Percentiles rank a stretch among this genome's conserved stretches.
Evolutionary conservation across 352 stramenopile genomes (phyloP).

Genomic region (Phytophthora kernoviae): DNA sequence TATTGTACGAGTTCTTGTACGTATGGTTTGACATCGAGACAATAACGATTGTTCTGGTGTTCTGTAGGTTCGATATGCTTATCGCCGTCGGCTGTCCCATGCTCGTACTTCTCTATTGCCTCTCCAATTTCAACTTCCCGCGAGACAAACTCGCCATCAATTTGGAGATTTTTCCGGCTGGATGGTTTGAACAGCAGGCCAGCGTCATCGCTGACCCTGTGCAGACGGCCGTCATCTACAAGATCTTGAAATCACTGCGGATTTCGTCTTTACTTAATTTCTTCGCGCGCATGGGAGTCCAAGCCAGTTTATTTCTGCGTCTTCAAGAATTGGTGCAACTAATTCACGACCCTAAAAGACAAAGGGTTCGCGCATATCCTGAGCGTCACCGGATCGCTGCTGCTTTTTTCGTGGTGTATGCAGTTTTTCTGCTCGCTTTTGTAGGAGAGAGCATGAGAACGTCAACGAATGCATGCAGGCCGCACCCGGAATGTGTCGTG

Average conservation of each 20-base stretch:
- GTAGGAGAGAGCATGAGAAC: constrained; percentile 14
- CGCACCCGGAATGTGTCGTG: constrained; percentile 15
- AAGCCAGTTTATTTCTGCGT: background rate
- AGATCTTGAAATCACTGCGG: constrained; percentile 32
- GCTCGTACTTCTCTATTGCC: constrained; percentile 26
- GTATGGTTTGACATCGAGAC: background rate
- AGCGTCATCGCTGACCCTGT: constrained; percentile 29
- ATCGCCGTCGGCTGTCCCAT: constrained; percentile 37
- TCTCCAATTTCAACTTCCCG: constrained; percentile 32
- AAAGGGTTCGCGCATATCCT: constrained; percentile 3
- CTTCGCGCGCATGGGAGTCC: background rate
- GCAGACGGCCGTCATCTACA: constrained; percentile 22
- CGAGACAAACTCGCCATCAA: constrained; percentile 33
- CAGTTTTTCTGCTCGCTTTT: constrained; percentile 6
- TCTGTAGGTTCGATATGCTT: constrained; percentile 34
- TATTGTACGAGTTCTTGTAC: background rate
- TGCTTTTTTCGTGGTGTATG: constrained; percentile 4
- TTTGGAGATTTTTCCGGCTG: constrained; percentile 28
- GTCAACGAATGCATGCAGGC: constrained; percentile 5
- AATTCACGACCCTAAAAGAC: background rate
- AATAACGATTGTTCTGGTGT: background rate
- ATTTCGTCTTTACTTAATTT: constrained; percentile 21
- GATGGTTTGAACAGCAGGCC: constrained; percentile 32
- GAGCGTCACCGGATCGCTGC: constrained; percentile 11
- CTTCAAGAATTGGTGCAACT: background rate